Base-by-base conservation (phyloP, 768 basidiomycete genomes). In the Neoboletus brunneissimus region DNA sequence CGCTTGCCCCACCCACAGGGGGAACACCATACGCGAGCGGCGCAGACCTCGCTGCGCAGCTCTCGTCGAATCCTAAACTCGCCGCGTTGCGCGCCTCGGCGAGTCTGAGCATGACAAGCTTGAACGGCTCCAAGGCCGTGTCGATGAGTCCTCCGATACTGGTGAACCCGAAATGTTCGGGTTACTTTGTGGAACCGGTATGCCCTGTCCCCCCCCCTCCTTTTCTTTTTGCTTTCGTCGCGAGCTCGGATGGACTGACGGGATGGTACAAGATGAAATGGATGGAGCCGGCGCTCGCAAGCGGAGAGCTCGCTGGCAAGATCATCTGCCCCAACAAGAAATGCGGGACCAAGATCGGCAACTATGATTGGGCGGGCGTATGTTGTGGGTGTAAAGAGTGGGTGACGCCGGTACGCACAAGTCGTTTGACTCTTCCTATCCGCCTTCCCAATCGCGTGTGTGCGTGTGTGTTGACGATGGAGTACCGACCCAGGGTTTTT, bases 161-260 rank as follows among this genome's bases (percentile, higher is more conserved):
- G 46, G 72, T 79, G 35, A 91, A 94, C 66, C 77, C 88, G 15
- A 87, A 87, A 64, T 98, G 97, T 72, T 96, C 94, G 1, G 95
- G 94, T 9, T 99, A 99, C 72, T 98, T 98, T 67, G 85, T 98
- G 44, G 96, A 98, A 69, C 94, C 94, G 34, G 93, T 97, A 31
- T 32, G 34, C 45, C 6, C 47, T 10, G 7, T 16, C 15, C 15
- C 34, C 4, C 42, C 15, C 8, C 8, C n/a, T n/a, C n/a, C n/a
- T n/a, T n/a, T n/a, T n/a, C n/a, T n/a, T n/a, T n/a, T n/a, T n/a
- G n/a, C n/a, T n/a, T 23, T 16, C 13, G 27, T 11, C 13, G 12
- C 10, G 18, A 27, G 18, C 45, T 35, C n/a, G 18, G 40, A 22
- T 22, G 44, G 46, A 38, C 48, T 37, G n/a, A 47, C 22, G 18